Evolutionary conservation across 805 yeast species (phyloP).

Genomic region (Wickerhamomyces bisporus): DNA sequence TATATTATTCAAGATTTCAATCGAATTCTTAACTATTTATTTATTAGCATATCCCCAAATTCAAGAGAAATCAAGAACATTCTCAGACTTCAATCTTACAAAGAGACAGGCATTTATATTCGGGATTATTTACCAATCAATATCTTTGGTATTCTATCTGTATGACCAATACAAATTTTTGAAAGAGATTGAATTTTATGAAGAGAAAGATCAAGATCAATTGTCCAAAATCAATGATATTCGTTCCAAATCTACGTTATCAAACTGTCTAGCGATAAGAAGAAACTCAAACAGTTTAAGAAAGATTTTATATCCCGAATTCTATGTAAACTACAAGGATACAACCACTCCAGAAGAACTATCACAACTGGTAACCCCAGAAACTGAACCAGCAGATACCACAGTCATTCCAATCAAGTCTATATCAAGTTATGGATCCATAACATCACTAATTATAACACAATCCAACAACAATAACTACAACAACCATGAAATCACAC

Average conservation of each 20-base stretch:
- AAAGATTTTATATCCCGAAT: constrained; percentile 16
- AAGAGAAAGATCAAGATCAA: constrained; percentile 10
- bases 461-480: not conserved
- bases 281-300: constrained; percentile 21
- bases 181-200: constrained; percentile 16
- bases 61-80: constrained; percentile 20
- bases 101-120: constrained; percentile 35
- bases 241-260: constrained; percentile 29
- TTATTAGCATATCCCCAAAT: constrained; percentile 37
- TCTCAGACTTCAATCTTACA: constrained; percentile 33
- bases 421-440: not conserved
- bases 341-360: constrained; percentile 1
- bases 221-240: constrained; percentile 13
- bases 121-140: constrained; percentile 22
- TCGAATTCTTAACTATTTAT: constrained; percentile 30
- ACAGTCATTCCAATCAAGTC: not conserved
- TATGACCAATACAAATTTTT: constrained; percentile 21
- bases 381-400: constrained; percentile 2
- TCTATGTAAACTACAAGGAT: not conserved
- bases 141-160: constrained; percentile 27
- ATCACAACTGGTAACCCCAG: constrained; percentile 3
- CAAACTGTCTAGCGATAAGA: constrained; percentile 33
- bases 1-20: constrained; percentile 30
- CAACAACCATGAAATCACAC: not conserved
- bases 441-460: not conserved